phyloP scores from a whole-genome alignment of 2,329 filamentous ascomycete genomes.

The Penicillium sp. region DNA sequence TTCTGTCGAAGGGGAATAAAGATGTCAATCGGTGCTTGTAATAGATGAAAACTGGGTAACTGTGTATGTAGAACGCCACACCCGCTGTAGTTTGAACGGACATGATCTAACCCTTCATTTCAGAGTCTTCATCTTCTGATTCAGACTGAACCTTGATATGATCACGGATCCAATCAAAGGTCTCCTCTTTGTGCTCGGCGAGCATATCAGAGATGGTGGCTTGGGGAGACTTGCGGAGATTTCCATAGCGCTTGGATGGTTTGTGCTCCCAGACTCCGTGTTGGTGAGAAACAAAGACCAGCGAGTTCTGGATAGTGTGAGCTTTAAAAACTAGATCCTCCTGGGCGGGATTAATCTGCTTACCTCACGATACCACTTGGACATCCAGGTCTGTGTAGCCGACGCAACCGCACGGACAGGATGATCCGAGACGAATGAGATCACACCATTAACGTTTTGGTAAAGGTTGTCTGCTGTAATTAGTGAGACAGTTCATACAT shows the following conservation, averaged over 20 bases:
- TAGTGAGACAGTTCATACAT: not conserved
- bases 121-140: constrained; percentile 15
- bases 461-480: constrained; percentile 56
- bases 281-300: constrained; percentile 72
- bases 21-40: too few relatives aligned
- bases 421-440: constrained; percentile 78
- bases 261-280: constrained; percentile 73
- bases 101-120: constrained; percentile 1
- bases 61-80: not conserved
- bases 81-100: not conserved
- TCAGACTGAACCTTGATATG: constrained; percentile 31
- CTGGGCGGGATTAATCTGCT: constrained; percentile 13
- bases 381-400: constrained; percentile 65
- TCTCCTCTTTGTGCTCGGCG: constrained; percentile 50
- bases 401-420: constrained; percentile 78
- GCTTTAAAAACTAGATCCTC: not conserved
- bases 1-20: not conserved
- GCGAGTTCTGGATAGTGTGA: constrained; percentile 56
- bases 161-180: constrained; percentile 49
- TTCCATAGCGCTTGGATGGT: constrained; percentile 59
- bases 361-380: constrained; percentile 76
- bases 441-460: constrained; percentile 65
- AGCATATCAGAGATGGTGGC: constrained; percentile 59
- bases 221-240: constrained; percentile 48
- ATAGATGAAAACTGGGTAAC: not conserved